Percentiles rank a stretch among this genome's conserved stretches.
These are phyloP conservation scores for Stemphylium beticola DNA, from an alignment of 2,329 filamentous ascomycete genomes.

Conservation along the genomic window DNA sequence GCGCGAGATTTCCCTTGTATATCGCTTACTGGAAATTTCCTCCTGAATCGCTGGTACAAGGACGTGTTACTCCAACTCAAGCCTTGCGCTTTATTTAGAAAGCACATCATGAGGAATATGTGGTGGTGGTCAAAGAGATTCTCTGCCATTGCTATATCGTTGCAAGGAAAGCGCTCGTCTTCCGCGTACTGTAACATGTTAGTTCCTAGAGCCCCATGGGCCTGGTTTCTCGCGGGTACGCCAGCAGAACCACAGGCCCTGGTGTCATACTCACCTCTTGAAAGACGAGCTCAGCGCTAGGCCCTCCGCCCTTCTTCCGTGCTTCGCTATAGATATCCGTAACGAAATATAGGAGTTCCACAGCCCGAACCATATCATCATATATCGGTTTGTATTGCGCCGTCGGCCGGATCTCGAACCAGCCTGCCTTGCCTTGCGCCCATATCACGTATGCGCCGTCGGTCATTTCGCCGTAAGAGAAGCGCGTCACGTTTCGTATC, in stretches of 20 bases:
- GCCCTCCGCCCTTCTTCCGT: conserved; percentile 48
- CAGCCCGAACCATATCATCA: conserved; percentile 66
- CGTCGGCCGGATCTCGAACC: conserved; percentile 71
- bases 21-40: conserved; percentile 44
- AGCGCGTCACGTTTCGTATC: conserved; percentile 58
- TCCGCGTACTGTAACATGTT: conserved; percentile 43
- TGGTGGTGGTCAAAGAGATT: conserved; percentile 45
- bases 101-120: conserved; percentile 54
- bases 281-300: conserved; percentile 49
- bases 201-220: conserved; percentile 1
- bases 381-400: conserved; percentile 63
- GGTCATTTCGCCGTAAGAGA: conserved; percentile 60
- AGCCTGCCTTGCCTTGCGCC: conserved; percentile 69
- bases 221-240: no score
- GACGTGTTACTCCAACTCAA: conserved; percentile 53
- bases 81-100: conserved; percentile 53
- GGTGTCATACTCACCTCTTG: conserved; percentile 39
- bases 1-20: not conserved
- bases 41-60: conserved; percentile 51
- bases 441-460: conserved; percentile 66
- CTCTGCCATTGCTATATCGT: conserved; percentile 31
- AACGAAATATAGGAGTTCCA: conserved; percentile 68
- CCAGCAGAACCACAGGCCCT: not conserved
- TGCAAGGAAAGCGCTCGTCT: conserved; percentile 37
- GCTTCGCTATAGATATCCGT: conserved; percentile 62